These are phyloP conservation scores for Aristolochia contorta DNA, from an alignment of 164 flowering plant species.

Conservation along the genomic window DNA sequence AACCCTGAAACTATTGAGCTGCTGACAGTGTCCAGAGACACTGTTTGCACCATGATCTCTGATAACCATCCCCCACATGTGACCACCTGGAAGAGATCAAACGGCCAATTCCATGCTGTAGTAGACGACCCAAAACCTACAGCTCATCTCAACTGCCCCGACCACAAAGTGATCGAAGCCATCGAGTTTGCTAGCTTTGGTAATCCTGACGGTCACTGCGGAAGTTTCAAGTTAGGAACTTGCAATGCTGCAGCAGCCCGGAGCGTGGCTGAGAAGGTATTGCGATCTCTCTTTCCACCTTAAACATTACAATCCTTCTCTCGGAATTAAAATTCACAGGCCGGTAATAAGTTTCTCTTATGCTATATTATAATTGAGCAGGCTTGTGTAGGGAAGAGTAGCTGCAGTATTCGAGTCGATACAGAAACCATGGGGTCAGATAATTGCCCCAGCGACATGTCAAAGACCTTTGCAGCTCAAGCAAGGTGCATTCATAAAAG, in stretches of 20 bases:
- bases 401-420: slow-evolving; percentile 38
- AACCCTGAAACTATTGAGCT: slow-evolving; percentile 33
- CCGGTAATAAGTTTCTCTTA: neutral
- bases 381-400: slow-evolving; percentile 61
- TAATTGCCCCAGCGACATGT: slow-evolving; percentile 24
- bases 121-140: slow-evolving; percentile 24
- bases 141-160: slow-evolving; percentile 46
- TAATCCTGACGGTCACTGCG: slow-evolving; percentile 55
- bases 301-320: no score
- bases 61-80: slow-evolving; percentile 49
- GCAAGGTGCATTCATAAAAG: slow-evolving; percentile 25
- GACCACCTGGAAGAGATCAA: slow-evolving; percentile 36
- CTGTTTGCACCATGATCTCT: slow-evolving; percentile 48
- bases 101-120: slow-evolving; percentile 21
- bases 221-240: slow-evolving; percentile 30
- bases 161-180: slow-evolving; percentile 27
- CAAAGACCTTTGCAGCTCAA: slow-evolving; percentile 64
- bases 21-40: slow-evolving; percentile 44
- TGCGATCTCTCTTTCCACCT: neutral
- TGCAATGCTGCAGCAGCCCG: slow-evolving; percentile 37
- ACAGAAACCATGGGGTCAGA: slow-evolving; percentile 20
- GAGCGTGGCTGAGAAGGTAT: slow-evolving; percentile 49
- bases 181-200: slow-evolving; percentile 81
- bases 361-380: slow-evolving; percentile 15
- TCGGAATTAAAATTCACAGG: neutral